Conservation (phyloP, 257 asterid species). For the Vinca minor region DNA sequence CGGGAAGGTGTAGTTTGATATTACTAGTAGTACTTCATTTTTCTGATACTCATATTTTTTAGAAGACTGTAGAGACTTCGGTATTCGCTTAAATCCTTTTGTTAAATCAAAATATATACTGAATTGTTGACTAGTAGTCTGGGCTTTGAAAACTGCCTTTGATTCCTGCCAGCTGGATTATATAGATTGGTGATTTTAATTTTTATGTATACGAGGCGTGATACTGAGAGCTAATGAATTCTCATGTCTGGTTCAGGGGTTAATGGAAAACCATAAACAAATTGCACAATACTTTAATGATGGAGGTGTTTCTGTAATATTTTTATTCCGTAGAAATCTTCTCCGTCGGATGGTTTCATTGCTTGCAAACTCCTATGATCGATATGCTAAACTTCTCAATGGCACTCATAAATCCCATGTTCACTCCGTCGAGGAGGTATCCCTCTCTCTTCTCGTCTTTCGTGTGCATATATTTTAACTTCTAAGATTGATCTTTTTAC, state of each 20-base stretch:
- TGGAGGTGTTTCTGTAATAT: slow-evolving; percentile 34
- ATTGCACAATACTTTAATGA: slow-evolving; percentile 33
- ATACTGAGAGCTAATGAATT: not conserved
- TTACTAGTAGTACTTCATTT: not conserved
- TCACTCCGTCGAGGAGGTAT: slow-evolving; percentile 33
- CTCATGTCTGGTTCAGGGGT: slow-evolving; percentile 23
- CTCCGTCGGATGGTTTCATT: slow-evolving; percentile 36
- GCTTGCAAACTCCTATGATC: slow-evolving; percentile 35
- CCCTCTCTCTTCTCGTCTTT: slow-evolving; percentile 7
- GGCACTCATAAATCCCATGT: slow-evolving; percentile 44
- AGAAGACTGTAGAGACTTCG: not conserved
- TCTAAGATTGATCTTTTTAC: not conserved
- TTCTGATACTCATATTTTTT: not conserved
- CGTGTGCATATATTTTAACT: too few species aligned
- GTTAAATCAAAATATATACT: not conserved
- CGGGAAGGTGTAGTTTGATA: not conserved
- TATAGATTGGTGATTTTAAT: not conserved
- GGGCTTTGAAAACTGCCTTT: not conserved
- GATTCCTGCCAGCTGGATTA: not conserved
- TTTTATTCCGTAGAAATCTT: slow-evolving; percentile 34
- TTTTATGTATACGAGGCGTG: not conserved
- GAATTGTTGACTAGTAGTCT: not conserved
- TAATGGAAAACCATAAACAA: slow-evolving; percentile 30
- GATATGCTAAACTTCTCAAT: slow-evolving; percentile 30
- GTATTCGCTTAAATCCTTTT: not conserved